phyloP scores from a whole-genome alignment of 139 green algal genomes.

The Chloropicon primus region DNA sequence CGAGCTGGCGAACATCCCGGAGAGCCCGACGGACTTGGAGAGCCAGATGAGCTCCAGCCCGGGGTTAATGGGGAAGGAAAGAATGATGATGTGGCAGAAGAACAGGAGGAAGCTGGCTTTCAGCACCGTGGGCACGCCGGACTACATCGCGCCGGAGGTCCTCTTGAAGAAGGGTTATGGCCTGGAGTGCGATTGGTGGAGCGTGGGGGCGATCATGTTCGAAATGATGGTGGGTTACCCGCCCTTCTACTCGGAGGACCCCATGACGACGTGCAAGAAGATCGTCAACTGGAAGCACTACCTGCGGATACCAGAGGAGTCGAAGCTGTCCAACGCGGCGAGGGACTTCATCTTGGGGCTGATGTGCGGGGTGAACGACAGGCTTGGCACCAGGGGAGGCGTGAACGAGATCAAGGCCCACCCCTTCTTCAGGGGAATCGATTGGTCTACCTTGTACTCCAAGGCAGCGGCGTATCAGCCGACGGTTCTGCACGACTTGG shows the following conservation, averaged over 20 bases:
- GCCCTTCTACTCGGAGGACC: slow-evolving; percentile 93
- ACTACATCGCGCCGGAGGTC: slow-evolving; percentile 95
- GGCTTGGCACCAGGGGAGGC: slow-evolving; percentile 58
- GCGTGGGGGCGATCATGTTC: slow-evolving; percentile 88
- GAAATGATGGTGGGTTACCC: slow-evolving; percentile 96
- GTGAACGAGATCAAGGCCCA: slow-evolving; percentile 51
- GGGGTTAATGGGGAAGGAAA: background rate
- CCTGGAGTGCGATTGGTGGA: slow-evolving; percentile 97
- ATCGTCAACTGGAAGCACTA: slow-evolving; percentile 51
- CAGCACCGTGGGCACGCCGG: slow-evolving; percentile 84
- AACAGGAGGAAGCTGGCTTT: slow-evolving; percentile 72
- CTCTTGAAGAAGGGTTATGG: slow-evolving; percentile 91
- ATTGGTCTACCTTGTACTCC: slow-evolving; percentile 64
- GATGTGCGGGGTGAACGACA: slow-evolving; percentile 88
- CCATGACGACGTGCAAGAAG: slow-evolving; percentile 80
- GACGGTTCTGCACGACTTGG: slow-evolving; percentile 66
- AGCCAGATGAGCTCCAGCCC: slow-evolving; percentile 65
- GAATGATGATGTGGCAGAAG: slow-evolving; percentile 20
- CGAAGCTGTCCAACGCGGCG: slow-evolving; percentile 27
- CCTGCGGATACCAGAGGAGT: slow-evolving; percentile 45
- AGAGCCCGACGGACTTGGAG: background rate
- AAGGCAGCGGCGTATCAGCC: slow-evolving; percentile 59
- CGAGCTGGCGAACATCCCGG: background rate
- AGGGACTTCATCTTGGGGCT: slow-evolving; percentile 77
- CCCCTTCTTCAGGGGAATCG: slow-evolving; percentile 79